Evolutionary conservation across 805 yeast genomes (phyloP).

Genomic region (Lipomyces oligophaga): DNA sequence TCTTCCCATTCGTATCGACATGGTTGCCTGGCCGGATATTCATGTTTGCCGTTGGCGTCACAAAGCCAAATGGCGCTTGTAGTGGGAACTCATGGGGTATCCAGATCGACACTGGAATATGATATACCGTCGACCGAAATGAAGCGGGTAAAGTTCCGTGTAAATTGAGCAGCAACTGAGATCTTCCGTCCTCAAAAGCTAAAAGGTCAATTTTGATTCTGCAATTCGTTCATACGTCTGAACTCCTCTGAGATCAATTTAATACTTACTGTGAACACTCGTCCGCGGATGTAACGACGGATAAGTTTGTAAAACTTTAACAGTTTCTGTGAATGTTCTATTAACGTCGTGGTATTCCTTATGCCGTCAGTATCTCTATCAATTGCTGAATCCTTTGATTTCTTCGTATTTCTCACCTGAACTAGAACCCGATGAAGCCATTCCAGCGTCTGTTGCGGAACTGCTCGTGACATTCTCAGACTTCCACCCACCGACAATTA

Average conservation of each 20-base stretch:
- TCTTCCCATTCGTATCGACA: constrained; percentile 66
- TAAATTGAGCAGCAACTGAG: constrained; percentile 58
- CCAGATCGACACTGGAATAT: constrained; percentile 70
- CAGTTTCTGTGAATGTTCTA: constrained; percentile 54
- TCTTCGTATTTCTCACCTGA: constrained; percentile 41
- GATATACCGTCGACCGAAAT: constrained; percentile 36
- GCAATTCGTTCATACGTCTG: neutral
- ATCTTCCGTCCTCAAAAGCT: constrained; percentile 53
- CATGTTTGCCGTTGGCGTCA: constrained; percentile 51
- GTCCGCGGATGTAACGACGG: constrained; percentile 66
- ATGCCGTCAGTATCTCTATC: neutral
- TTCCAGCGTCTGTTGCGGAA: constrained; percentile 46
- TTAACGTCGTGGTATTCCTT: constrained; percentile 26
- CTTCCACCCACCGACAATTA: no score
- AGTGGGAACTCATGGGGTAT: constrained; percentile 67
- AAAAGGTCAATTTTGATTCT: neutral
- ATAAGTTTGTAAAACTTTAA: constrained; percentile 49
- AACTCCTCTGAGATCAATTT: neutral
- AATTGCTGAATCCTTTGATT: neutral
- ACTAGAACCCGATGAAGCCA: constrained; percentile 59
- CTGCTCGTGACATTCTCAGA: constrained; percentile 32
- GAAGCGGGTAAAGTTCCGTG: constrained; percentile 52
- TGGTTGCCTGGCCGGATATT: constrained; percentile 56
- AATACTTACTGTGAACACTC: constrained; percentile 45
- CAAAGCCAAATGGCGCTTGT: constrained; percentile 62